Evolutionary conservation across 192 early-diverging fungal species (phyloP).

Genomic region (Umbelopsis isabellina): DNA sequence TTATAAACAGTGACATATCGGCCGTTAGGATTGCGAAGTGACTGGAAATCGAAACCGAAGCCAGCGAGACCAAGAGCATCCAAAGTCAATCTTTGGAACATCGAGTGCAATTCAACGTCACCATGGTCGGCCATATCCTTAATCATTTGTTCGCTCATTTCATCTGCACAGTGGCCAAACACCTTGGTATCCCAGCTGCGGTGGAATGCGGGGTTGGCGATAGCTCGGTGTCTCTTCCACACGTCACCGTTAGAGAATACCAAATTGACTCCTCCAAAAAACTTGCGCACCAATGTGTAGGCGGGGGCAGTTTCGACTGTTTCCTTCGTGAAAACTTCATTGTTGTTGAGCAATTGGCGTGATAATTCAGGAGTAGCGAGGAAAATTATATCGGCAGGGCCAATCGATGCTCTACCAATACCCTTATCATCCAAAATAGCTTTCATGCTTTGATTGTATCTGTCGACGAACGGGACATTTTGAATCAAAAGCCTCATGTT

Average conservation of each 20-base stretch:
- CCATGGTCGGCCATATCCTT: background rate
- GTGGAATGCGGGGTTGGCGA: conserved; percentile 40
- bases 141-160: conserved; percentile 8
- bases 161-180: conserved; percentile 24
- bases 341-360: background rate
- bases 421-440: background rate
- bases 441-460: background rate
- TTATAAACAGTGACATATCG: conserved; percentile 22
- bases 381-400: background rate
- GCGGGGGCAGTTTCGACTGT: background rate
- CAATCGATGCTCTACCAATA: background rate
- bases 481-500: background rate
- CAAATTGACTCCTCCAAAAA: conserved; percentile 27
- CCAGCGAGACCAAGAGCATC: conserved; percentile 28
- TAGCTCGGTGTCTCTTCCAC: conserved; percentile 34
- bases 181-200: conserved; percentile 34
- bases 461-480: background rate
- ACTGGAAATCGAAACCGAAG: conserved; percentile 32
- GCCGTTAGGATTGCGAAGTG: conserved; percentile 17
- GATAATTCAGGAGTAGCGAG: conserved; percentile 5
- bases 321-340: conserved; percentile 1
- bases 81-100: conserved; percentile 28
- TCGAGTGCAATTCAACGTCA: conserved; percentile 19
- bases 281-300: conserved; percentile 6
- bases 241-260: conserved; percentile 27